Evolutionary conservation across 2,329 filamentous ascomycete genomes (phyloP).

Genomic region (Ciborinia camelliae): DNA sequence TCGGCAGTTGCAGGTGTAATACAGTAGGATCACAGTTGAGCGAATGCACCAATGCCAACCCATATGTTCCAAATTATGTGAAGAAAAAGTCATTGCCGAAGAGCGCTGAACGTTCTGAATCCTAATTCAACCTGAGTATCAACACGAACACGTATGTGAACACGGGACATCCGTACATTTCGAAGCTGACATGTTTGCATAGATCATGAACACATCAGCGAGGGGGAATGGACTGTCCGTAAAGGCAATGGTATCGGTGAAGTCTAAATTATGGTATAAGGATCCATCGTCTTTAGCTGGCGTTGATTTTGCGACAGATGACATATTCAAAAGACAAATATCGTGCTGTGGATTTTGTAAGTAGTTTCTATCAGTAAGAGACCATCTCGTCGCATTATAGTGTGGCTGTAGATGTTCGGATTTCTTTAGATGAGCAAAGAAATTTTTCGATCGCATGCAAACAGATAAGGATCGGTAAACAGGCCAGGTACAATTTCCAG

Average conservation of each 20-base stretch:
- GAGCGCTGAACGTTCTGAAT: no score
- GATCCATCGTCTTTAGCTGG: background rate
- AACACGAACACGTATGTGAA: no score
- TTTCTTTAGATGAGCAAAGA: background rate
- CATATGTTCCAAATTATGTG: no score
- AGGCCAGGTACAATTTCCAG: constrained; percentile 8
- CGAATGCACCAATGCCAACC: no score
- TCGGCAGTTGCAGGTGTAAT: no score
- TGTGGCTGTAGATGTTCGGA: background rate
- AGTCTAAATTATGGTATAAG: background rate
- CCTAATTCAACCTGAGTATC: no score
- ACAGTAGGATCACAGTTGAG: no score
- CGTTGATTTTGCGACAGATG: background rate
- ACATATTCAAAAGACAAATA: background rate
- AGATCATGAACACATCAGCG: background rate
- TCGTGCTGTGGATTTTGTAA: background rate
- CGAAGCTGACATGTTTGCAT: background rate
- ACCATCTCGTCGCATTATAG: background rate
- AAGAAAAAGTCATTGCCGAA: no score
- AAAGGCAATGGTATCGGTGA: constrained; percentile 2
- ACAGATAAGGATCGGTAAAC: background rate
- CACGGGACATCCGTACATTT: no score
- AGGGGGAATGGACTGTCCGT: background rate
- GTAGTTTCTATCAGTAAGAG: background rate
- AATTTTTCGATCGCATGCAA: background rate